Percentiles rank a stretch among this genome's conserved stretches.
Conservation (phyloP, 2,329 filamentous ascomycete genomes). For the Neofusicoccum laricinum region DNA sequence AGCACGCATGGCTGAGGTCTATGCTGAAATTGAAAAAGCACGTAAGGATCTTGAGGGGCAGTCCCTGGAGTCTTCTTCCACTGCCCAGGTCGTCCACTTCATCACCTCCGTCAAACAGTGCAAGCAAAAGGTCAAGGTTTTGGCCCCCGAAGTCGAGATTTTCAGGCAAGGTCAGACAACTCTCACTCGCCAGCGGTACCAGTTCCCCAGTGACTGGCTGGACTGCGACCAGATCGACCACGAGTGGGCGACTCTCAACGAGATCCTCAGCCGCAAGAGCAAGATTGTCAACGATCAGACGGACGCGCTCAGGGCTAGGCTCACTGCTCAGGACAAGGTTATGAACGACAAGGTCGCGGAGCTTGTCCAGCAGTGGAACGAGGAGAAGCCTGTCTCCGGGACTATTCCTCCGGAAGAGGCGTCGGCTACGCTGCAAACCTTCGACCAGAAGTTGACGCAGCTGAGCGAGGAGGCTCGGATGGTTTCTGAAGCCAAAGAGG, state of each 20-base stretch:
- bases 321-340: conserved; percentile 86
- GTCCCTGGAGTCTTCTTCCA: conserved; percentile 89
- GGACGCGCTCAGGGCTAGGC: conserved; percentile 91
- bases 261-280: conserved; percentile 85
- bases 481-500: conserved; percentile 95
- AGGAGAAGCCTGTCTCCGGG: conserved; percentile 94
- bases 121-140: conserved; percentile 87
- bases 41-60: conserved; percentile 87
- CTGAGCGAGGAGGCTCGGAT: conserved; percentile 87
- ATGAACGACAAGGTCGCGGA: conserved; percentile 85
- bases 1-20: conserved; percentile 86
- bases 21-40: conserved; percentile 86
- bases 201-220: conserved; percentile 91
- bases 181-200: conserved; percentile 85
- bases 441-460: conserved; percentile 80
- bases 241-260: conserved; percentile 90
- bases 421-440: conserved; percentile 74
- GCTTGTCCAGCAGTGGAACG: conserved; percentile 83
- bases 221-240: conserved; percentile 95
- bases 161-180: conserved; percentile 96
- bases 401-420: conserved; percentile 88
- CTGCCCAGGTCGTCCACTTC: conserved; percentile 94
- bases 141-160: conserved; percentile 93
- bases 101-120: conserved; percentile 97
- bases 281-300: conserved; percentile 97